Evolutionary conservation across 495 filamentous ascomycete species (phyloP), one percentile per base, ranked within the genome.

Genomic region (Xylaria sp.): DNA sequence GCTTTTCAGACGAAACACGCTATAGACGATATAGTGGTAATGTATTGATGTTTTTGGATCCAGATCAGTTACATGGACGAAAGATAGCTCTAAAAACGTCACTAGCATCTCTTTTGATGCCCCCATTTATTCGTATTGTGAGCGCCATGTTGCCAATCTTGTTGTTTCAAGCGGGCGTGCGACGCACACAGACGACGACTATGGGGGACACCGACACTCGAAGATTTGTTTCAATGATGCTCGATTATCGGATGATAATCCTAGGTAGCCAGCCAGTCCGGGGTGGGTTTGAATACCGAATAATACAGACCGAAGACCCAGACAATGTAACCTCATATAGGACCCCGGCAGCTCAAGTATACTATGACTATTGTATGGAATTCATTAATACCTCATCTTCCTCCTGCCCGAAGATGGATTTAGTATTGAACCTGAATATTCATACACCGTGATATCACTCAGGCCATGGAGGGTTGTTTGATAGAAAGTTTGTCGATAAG

Each of bases 231-330:
- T 44, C 41, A 53, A 41, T 31, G 31, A 62, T 29, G 21, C 29
- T 69, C 33, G 14, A 61, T 40, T 33, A 59, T 53, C 55, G 57
- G 67, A 69, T 44, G 55, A 53, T 44, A 53, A 61, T 48, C 58
- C 57, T 44, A 58, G 48, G 35, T n/a, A n/a, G n/a, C n/a, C n/a
- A n/a, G n/a, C n/a, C n/a, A 43, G 59, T 62, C 24, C 19, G 43
- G 29, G 29, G 46, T 24, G 29, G 19, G 35, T 19, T 24, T 43
- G 37, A 40, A 61, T 48, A 59, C 40, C 24, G 24, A 58, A 57
- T 43, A 44, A 14, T 26, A 59, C 19, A 35, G 46, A 52, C 31
- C 63, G 44, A 31, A 37, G 46, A 37, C 64, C 46, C 35, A 55
- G 33, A 53, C 31, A 53, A 53, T 53, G 46, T 61, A 57, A 68